Conservation (phyloP, 1,284 basidiomycete genomes). For the Ustilago crameri region DNA sequence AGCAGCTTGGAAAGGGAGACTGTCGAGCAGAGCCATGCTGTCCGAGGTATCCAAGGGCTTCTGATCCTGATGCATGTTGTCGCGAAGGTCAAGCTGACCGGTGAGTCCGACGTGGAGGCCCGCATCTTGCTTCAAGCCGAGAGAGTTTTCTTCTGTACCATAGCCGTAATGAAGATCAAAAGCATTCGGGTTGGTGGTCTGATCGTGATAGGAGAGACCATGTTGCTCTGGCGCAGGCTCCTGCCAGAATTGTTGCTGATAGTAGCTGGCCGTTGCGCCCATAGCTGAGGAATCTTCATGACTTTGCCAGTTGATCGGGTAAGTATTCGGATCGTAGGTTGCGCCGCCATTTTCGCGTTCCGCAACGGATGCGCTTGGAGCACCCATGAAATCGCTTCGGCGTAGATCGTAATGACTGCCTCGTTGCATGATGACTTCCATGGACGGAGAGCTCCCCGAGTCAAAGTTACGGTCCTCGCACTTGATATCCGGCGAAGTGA, state of each 20-base stretch:
- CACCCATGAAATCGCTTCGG: constrained; percentile 7
- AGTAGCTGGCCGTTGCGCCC: constrained; percentile 5
- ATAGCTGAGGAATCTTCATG: constrained; percentile 12
- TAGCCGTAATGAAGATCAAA: constrained; percentile 36
- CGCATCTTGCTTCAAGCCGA: constrained; percentile 29
- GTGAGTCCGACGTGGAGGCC: constrained; percentile 24
- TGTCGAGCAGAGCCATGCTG: constrained; percentile 28
- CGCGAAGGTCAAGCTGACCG: constrained; percentile 23
- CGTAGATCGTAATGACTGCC: constrained; percentile 30
- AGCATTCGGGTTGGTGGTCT: constrained; percentile 2
- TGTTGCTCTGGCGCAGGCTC: constrained; percentile 13
- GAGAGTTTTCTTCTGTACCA: constrained; percentile 13
- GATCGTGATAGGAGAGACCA: constrained; percentile 14
- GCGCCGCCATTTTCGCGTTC: constrained; percentile 2
- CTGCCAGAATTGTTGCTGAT: constrained; percentile 20
- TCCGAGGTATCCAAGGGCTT: constrained; percentile 18
- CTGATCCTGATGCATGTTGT: constrained; percentile 9
- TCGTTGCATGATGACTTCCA: constrained; percentile 36
- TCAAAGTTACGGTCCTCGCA: constrained; percentile 16
- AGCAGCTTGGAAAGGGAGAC: constrained; percentile 28
- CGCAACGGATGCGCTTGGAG: not conserved
- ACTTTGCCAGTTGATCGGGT: constrained; percentile 21
- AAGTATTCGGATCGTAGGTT: constrained; percentile 6
- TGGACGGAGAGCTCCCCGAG: constrained; percentile 21
- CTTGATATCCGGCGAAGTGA: constrained; percentile 30